Evolutionary conservation across 768 basidiomycete genomes (phyloP).

Genomic region (Tylopilus cervinicoccineus): DNA sequence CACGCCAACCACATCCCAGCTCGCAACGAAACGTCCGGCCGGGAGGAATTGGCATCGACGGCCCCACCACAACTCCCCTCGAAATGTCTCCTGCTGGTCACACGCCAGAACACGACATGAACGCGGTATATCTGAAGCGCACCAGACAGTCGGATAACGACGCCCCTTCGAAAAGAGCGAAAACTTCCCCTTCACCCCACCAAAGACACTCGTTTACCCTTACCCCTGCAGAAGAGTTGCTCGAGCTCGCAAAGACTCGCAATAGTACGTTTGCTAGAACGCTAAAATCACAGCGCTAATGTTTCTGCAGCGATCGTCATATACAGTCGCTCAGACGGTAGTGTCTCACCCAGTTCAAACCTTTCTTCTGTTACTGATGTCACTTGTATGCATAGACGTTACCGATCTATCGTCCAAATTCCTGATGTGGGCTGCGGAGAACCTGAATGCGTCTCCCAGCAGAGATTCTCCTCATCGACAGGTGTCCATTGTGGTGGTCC

Average conservation of each 20-base stretch:
- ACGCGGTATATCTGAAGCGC: constrained; percentile 10
- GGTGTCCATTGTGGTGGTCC: constrained; percentile 18
- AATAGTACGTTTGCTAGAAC: constrained; percentile 16
- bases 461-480: constrained; percentile 1
- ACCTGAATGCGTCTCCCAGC: not conserved
- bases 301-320: constrained; percentile 17
- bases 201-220: not conserved
- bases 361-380: not conserved
- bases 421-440: constrained; percentile 15
- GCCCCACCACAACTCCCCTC: constrained; percentile 19
- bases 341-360: not conserved
- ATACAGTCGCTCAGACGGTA: constrained; percentile 19
- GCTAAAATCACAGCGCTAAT: constrained; percentile 1
- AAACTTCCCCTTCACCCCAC: not conserved
- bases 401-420: constrained; percentile 17
- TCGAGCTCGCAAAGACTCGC: constrained; percentile 17
- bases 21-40: constrained; percentile 10
- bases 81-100: constrained; percentile 13
- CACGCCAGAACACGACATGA: constrained; percentile 9
- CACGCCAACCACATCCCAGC: constrained; percentile 3
- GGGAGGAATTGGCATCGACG: constrained; percentile 27
- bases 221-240: constrained; percentile 8
- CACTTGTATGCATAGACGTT: constrained; percentile 11
- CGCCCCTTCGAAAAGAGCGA: constrained; percentile 11
- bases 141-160: constrained; percentile 5